A percentile compares a stretch with the other conserved stretches of the same genome.
Conservation (phyloP, 805 yeast genomes). For the Zygosaccharomyces kombuchaensis region DNA sequence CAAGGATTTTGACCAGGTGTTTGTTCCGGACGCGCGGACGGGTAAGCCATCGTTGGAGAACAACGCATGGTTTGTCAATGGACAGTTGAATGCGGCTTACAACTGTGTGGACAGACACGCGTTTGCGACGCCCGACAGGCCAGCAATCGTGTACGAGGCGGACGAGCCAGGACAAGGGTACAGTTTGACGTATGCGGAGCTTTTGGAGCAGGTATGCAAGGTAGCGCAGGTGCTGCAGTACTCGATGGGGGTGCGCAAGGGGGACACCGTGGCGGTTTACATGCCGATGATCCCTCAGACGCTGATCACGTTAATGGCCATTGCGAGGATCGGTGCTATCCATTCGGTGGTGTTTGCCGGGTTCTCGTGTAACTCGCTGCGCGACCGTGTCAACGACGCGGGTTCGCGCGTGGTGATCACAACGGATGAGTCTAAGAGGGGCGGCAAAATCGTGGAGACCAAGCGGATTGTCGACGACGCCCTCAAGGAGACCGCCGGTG, state of each 20-base stretch:
- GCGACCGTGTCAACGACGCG: slow-evolving; percentile 71
- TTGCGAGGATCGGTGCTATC: slow-evolving; percentile 74
- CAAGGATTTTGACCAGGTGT: slow-evolving; percentile 59
- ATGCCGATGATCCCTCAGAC: slow-evolving; percentile 87
- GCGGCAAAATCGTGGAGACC: slow-evolving; percentile 75
- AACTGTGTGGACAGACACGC: slow-evolving; percentile 85
- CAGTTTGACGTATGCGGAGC: slow-evolving; percentile 63
- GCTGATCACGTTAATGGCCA: slow-evolving; percentile 68
- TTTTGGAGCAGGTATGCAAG: slow-evolving; percentile 63
- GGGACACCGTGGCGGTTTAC: slow-evolving; percentile 82
- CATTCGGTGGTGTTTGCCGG: slow-evolving; percentile 88
- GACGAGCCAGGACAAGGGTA: slow-evolving; percentile 62
- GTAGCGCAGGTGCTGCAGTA: slow-evolving; percentile 64
- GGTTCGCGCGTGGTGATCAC: slow-evolving; percentile 69
- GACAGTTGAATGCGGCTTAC: slow-evolving; percentile 74
- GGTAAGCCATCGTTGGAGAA: slow-evolving; percentile 39
- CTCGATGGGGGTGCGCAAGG: slow-evolving; percentile 64
- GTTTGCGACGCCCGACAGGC: slow-evolving; percentile 59
- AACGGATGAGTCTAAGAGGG: slow-evolving; percentile 78
- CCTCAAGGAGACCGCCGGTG: slow-evolving; percentile 58
- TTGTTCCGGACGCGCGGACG: slow-evolving; percentile 36
- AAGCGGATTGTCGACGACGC: slow-evolving; percentile 84
- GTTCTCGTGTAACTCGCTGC: slow-evolving; percentile 65
- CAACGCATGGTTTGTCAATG: slow-evolving; percentile 76
- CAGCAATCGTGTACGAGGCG: slow-evolving; percentile 76